Evolutionary conservation across 1,284 basidiomycete genomes (phyloP), one percentile per base, ranked within the genome.

Genomic region (Abortiporus biennis): DNA sequence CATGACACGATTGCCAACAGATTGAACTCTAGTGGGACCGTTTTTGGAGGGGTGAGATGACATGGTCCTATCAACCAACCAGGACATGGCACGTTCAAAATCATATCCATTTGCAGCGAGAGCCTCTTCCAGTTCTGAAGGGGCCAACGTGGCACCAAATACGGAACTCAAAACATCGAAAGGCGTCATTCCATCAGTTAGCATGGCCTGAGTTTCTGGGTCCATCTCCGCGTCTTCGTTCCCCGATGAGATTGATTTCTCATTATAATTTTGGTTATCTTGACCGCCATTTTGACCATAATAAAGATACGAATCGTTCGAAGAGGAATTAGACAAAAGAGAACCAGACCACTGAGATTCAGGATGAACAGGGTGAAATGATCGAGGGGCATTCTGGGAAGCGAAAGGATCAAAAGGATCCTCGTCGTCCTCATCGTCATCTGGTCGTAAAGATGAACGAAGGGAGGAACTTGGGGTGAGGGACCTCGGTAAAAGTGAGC

Each of bases 111-210:
- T 86, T 41, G 78, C 74, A 19, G 84, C 81, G 4, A 99, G 74
- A 0, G 94, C 94, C 47, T 96, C 92, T 62, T 98, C 95, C 3
- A 98, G 75, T 57, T 97, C 92, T 4, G 85, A 85, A 2, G 90
- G 84, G 1, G 92, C 86, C 4, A 96, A 74, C 1, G 88, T 82
- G 2, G 89, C 83, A 29, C 88, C 87, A 58, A 98, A 97, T 27
- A 99, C 90, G 25, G 90, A 93, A 54, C 80, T 85, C 16, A 99
- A 80, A 30, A 98, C 92, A 56, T 98, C 95, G 52, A 99, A 88
- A 0, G 95, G 95, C 1, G 94, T 95, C 89, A 98, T 95, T 25
- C 91, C 90, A 52, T 89, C 84, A 0, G 83, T 85, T 38, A 89
- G 71, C 58, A 74, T 64, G n/a, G 71, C 70, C 11, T 69, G 67